Conservation (phyloP, 2,329 filamentous ascomycete species). For the Leptographium wingfieldii region DNA sequence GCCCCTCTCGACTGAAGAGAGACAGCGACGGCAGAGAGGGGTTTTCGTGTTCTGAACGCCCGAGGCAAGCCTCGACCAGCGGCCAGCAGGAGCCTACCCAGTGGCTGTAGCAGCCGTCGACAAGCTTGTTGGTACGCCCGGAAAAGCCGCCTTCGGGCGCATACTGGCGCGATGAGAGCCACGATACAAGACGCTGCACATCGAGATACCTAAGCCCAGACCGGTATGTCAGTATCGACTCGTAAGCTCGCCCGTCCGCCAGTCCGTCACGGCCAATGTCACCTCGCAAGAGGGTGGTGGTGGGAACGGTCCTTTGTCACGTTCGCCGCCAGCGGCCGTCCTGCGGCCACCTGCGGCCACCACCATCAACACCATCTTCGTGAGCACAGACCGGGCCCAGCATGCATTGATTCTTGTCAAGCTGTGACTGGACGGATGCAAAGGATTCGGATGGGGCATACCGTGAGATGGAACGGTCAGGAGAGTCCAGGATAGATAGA, state of each 20-base stretch:
- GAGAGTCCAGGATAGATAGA: conserved; percentile 72
- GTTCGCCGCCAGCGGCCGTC: neutral
- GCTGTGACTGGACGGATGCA: conserved; percentile 19
- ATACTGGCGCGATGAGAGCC: conserved; percentile 83
- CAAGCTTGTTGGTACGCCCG: conserved; percentile 91
- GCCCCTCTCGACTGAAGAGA: conserved; percentile 69
- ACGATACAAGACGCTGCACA: conserved; percentile 63
- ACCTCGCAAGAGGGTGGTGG: neutral
- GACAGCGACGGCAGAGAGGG: conserved; percentile 25
- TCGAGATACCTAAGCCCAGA: conserved; percentile 52
- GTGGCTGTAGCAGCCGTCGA: conserved; percentile 96
- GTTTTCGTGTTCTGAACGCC: conserved; percentile 13
- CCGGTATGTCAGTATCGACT: neutral
- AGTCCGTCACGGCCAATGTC: neutral
- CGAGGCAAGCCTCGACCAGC: conserved; percentile 67
- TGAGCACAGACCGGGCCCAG: conserved; percentile 14
- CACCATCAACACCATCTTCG: conserved; percentile 2
- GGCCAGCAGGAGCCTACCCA: conserved; percentile 97
- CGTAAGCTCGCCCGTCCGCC: neutral
- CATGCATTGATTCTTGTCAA: conserved; percentile 25
- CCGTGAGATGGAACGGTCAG: conserved; percentile 59
- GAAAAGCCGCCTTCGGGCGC: conserved; percentile 86
- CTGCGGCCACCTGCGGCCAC: neutral
- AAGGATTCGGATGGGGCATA: conserved; percentile 27
- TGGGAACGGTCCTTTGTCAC: neutral